Base-by-base conservation (phyloP, 129 eudicot genomes). In the Artemisia tridentata region DNA sequence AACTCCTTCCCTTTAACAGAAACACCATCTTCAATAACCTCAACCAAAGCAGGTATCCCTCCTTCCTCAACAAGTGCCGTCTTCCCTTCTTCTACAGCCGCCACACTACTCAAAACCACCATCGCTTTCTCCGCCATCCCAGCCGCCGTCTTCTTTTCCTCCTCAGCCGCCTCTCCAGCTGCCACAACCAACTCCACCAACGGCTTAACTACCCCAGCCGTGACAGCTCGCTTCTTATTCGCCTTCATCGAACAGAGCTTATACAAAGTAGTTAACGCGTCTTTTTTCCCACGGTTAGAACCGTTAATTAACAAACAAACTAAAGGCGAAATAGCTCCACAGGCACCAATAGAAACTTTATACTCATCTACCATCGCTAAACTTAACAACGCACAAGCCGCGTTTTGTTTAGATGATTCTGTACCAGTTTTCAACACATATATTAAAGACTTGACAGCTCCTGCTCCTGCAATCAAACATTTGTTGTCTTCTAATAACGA, bases 121-220 rank as follows among this genome's bases (percentile, higher is more conserved):
- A 90, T 85, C 50, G 97, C 91, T 78, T 90, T 90, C 87, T 90
- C 99, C 12, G 90, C 90, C 96, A 93, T 65, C 58, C 98, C 98
- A 2, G 61, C 82, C 0, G 77, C 80, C 25, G 85, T 89, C 13
- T 79, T 91, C 13, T 79, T 81, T 34, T 87, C 97, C 41, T 73
- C 89, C 3, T 34, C 88, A 0, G 65, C 41, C 19, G 76, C 77
- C 53, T 77, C 81, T 53, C 81, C 81, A 11, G 81, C 81, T 0
- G 76, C 81, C 59, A 80, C 68, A 54, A 93, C 97, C 49, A 93
- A 19, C 74, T 70, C 96, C 59, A 93, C 97, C 84, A 93, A 72
- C 27, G 89, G 88, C 80, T 69, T 86, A 72, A 93, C 99, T 14
- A 75, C 99, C 0, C 99, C 99, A 0, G 99, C 92, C 9, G 76